Evolutionary conservation across 1,284 basidiomycete species (phyloP).

Genomic region (Trametes sp.): DNA sequence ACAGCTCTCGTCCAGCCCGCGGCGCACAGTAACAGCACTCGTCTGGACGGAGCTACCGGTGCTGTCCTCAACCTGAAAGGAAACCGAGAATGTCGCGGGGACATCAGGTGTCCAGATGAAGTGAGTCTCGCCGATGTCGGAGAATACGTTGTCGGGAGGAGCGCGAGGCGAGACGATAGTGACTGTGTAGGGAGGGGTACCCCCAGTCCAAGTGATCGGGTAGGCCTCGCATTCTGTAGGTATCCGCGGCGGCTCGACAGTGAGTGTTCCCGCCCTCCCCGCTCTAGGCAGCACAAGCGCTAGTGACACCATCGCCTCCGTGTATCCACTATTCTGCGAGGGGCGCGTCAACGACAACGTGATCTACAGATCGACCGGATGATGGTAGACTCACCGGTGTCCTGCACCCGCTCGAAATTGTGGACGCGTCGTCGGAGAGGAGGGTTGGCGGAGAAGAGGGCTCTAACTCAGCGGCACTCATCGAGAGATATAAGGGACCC

Average conservation of each 20-base stretch:
- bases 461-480: not conserved
- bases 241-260: not conserved
- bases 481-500: not conserved
- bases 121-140: not conserved
- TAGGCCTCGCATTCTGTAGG: constrained; percentile 4
- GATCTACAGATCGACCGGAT: not conserved
- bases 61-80: constrained; percentile 1
- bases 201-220: constrained; percentile 3
- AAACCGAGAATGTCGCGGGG: not conserved
- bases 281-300: not conserved
- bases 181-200: constrained; percentile 1
- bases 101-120: constrained; percentile 5
- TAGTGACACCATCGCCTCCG: not conserved
- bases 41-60: not conserved
- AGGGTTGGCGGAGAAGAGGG: not conserved
- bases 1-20: not conserved
- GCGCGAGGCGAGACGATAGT: not conserved
- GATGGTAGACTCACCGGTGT: not conserved
- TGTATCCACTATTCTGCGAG: not conserved
- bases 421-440: not conserved
- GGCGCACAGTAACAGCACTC: not conserved
- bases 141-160: not conserved
- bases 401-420: not conserved
- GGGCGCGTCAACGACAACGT: not conserved
- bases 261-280: not conserved